Conservation (phyloP, 805 yeast species). For the Wickerhamiella musiphila region DNA sequence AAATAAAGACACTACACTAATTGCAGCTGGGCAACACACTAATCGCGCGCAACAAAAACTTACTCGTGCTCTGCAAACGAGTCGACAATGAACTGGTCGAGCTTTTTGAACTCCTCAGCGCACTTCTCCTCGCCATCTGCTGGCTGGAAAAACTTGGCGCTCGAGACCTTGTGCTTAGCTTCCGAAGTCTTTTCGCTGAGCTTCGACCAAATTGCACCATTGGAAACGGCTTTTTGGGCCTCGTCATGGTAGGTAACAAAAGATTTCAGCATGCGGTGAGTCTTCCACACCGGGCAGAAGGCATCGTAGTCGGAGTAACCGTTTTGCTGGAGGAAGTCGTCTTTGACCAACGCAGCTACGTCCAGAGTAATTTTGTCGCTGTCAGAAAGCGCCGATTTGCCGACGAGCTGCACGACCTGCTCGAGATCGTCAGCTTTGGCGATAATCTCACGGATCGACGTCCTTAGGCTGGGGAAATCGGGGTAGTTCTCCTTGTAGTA, state of each 20-base stretch:
- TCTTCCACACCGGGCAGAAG: constrained; percentile 99
- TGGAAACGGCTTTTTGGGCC: constrained; percentile 90
- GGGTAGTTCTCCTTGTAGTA: constrained; percentile 77
- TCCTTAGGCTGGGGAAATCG: constrained; percentile 80
- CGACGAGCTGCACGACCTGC: constrained; percentile 97
- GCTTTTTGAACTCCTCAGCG: constrained; percentile 56
- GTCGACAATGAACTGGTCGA: constrained; percentile 62
- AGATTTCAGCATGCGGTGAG: constrained; percentile 93
- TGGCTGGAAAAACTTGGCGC: constrained; percentile 94
- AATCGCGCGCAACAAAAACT: too few relatives aligned
- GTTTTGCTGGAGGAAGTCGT: constrained; percentile 97
- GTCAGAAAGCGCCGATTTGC: constrained; percentile 94
- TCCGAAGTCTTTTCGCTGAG: constrained; percentile 77
- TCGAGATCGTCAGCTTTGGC: constrained; percentile 97
- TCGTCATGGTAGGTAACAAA: constrained; percentile 85
- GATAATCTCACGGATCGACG: constrained; percentile 81
- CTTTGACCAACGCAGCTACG: constrained; percentile 80
- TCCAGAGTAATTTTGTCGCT: constrained; percentile 93
- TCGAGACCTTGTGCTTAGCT: constrained; percentile 82
- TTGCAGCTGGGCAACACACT: too few relatives aligned
- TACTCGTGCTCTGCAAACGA: constrained; percentile 89
- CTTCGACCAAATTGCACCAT: constrained; percentile 91
- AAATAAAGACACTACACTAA: too few relatives aligned
- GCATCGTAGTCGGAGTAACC: constrained; percentile 98
- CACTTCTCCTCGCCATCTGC: constrained; percentile 72